Evolutionary conservation across 2,329 filamentous ascomycete species (phyloP).

Genomic region (Orbilia oligospora): DNA sequence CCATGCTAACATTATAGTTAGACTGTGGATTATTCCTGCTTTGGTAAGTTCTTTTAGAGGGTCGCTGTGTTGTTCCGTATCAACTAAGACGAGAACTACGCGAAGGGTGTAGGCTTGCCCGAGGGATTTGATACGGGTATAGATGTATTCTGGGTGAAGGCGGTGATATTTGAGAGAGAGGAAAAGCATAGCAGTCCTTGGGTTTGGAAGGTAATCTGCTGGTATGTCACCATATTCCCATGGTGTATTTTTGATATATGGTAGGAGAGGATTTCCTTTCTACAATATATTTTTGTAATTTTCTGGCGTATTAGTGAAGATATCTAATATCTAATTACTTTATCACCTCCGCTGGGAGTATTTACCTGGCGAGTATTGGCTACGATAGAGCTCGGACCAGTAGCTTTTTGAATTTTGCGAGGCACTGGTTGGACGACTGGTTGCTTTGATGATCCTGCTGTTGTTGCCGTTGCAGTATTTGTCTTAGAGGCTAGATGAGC

Average conservation of each 20-base stretch:
- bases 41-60: conserved; percentile 90
- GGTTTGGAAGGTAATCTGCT: conserved; percentile 89
- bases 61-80: conserved; percentile 87
- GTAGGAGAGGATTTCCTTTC: conserved; percentile 93
- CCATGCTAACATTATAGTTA: conserved; percentile 94
- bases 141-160: conserved; percentile 97
- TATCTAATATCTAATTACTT: conserved; percentile 67
- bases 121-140: conserved; percentile 87
- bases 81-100: conserved; percentile 89
- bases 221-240: conserved; percentile 99
- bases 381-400: conserved; percentile 60
- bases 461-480: conserved; percentile 24
- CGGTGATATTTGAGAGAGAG: conserved; percentile 97
- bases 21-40: conserved; percentile 90
- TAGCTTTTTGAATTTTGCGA: conserved; percentile 60
- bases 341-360: not conserved
- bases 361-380: conserved; percentile 63
- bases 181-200: conserved; percentile 91
- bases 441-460: conserved; percentile 63
- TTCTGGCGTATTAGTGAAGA: conserved; percentile 8
- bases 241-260: conserved; percentile 82
- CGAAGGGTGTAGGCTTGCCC: conserved; percentile 91
- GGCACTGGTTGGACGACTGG: conserved; percentile 55
- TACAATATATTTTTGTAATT: conserved; percentile 70
- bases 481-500: conserved; percentile 60